Percentiles rank a stretch among this genome's conserved stretches.
These are phyloP conservation scores for Gleditsia sinensis DNA, from an alignment of 306 rosid genomes.

Conservation along the genomic window DNA sequence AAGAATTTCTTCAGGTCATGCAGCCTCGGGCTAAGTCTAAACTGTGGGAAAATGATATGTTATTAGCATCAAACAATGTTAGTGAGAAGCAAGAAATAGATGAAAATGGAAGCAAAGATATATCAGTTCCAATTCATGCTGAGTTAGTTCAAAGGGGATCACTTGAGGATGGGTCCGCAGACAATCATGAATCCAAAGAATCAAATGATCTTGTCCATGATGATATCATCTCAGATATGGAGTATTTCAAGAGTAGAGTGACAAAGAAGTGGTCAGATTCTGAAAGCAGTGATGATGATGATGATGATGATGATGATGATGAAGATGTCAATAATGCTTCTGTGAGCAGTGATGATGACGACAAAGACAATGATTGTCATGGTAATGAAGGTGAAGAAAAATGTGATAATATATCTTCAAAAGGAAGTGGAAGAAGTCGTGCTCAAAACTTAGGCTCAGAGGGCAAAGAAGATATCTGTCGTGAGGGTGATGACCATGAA, in stretches of 20 bases:
- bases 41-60: constrained; percentile 79
- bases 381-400: constrained; percentile 25
- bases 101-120: constrained; percentile 39
- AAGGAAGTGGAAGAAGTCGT: constrained; percentile 32
- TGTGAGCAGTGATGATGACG: constrained; percentile 44
- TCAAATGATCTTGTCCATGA: constrained; percentile 40
- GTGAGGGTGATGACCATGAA: constrained; percentile 32
- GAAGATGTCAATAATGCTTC: constrained; percentile 40
- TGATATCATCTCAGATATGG: constrained; percentile 66
- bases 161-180: constrained; percentile 26
- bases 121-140: constrained; percentile 24
- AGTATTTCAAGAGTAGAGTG: constrained; percentile 84
- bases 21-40: constrained; percentile 79
- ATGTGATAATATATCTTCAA: constrained; percentile 24
- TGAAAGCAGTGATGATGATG: constrained; percentile 56
- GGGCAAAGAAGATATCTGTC: constrained; percentile 27
- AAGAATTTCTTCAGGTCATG: constrained; percentile 86
- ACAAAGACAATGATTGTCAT: constrained; percentile 28
- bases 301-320: constrained; percentile 46
- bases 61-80: constrained; percentile 36
- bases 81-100: constrained; percentile 34
- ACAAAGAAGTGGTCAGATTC: constrained; percentile 84
- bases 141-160: constrained; percentile 36
- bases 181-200: constrained; percentile 34
- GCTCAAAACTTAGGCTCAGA: constrained; percentile 33